phyloP scores from a whole-genome alignment of 441 rosid genomes.

The Geranium incanum region DNA sequence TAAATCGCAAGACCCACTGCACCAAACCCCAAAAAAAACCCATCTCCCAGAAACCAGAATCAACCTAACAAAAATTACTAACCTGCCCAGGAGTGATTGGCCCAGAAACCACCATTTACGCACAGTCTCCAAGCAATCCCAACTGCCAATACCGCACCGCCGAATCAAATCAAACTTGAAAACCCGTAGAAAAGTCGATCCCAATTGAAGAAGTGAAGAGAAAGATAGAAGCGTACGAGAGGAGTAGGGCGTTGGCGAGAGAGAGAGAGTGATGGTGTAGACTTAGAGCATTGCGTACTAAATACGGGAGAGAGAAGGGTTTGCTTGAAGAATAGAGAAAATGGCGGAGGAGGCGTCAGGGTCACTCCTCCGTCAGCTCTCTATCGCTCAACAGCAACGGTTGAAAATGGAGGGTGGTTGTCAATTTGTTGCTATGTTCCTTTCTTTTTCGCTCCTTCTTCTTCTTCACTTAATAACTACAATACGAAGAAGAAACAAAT shows the following conservation, averaged over 20 bases:
- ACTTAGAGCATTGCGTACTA: constrained; percentile 20
- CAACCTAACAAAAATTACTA: not conserved
- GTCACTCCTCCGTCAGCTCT: constrained; percentile 21
- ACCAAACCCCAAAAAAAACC: not conserved
- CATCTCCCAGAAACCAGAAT: not conserved
- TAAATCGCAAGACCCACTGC: not conserved
- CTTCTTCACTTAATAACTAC: no score
- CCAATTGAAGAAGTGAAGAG: not conserved
- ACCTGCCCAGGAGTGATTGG: constrained; percentile 91
- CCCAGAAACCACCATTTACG: constrained; percentile 49
- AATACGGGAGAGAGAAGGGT: constrained; percentile 21
- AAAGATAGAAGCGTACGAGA: constrained; percentile 19
- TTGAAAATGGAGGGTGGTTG: constrained; percentile 8
- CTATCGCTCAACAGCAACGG: not conserved
- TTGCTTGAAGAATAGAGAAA: constrained; percentile 73
- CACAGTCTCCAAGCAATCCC: not conserved
- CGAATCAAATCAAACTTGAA: not conserved
- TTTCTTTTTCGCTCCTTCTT: not conserved
- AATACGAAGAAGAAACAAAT: no score
- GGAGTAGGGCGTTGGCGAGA: not conserved
- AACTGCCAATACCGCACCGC: not conserved
- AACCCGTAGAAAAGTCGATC: not conserved
- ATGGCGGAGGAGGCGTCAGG: constrained; percentile 56
- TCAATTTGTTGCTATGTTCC: not conserved
- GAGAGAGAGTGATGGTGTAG: constrained; percentile 14